These are phyloP conservation scores for Candida golubevii DNA, from an alignment of 805 yeast species.

Conservation along the genomic window DNA sequence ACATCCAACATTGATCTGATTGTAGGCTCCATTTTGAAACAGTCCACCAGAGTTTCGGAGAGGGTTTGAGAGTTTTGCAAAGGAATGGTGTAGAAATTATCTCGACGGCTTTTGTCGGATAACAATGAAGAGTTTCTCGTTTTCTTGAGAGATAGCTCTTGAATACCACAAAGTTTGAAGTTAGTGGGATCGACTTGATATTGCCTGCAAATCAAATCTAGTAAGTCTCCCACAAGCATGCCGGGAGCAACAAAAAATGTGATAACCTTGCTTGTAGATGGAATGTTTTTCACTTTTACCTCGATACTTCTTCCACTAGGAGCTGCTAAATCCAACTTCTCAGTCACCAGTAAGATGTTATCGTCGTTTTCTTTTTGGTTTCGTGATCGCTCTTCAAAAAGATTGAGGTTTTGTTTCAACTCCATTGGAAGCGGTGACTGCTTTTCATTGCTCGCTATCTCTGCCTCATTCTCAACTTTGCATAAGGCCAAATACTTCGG, in stretches of 20 bases:
- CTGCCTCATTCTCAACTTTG: slow-evolving; percentile 44
- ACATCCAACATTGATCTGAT: slow-evolving; percentile 14
- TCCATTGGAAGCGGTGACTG: slow-evolving; percentile 53
- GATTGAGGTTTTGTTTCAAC: slow-evolving; percentile 24
- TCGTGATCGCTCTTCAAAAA: slow-evolving; percentile 12
- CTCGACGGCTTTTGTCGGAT: neutral
- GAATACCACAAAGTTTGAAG: slow-evolving; percentile 23
- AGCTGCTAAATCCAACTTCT: slow-evolving; percentile 3
- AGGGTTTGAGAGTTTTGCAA: slow-evolving; percentile 9
- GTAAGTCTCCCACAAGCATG: slow-evolving; percentile 15
- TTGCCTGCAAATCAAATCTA: slow-evolving; percentile 25
- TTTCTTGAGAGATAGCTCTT: neutral
- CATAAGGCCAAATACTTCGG: slow-evolving; percentile 77
- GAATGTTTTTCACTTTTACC: slow-evolving; percentile 14
- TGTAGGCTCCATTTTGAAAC: slow-evolving; percentile 20
- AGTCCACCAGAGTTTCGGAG: slow-evolving; percentile 8
- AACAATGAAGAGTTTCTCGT: neutral
- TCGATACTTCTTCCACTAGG: slow-evolving; percentile 11
- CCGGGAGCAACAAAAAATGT: slow-evolving; percentile 14
- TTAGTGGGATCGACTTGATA: slow-evolving; percentile 24
- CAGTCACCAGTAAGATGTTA: slow-evolving; percentile 5
- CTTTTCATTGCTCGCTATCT: slow-evolving; percentile 43
- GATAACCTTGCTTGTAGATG: slow-evolving; percentile 11
- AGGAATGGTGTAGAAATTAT: slow-evolving; percentile 1
- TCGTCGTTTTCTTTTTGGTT: slow-evolving; percentile 1